Evolutionary conservation across 1,284 basidiomycete genomes (phyloP).

Genomic region (Schizophyllum commune): DNA sequence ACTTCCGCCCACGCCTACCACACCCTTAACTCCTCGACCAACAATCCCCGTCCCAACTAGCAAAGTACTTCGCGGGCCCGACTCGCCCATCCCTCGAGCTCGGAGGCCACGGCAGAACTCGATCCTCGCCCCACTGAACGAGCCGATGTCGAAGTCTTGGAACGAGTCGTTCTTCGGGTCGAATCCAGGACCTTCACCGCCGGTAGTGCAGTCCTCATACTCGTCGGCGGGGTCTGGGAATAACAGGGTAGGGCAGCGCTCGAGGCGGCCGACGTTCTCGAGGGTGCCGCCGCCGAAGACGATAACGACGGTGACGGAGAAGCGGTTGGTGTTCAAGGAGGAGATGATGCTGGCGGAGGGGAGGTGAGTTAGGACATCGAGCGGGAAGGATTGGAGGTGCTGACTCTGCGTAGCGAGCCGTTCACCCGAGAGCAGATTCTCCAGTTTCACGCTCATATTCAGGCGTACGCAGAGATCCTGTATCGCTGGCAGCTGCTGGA

Average conservation of each 20-base stretch:
- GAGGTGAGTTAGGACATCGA: neutral
- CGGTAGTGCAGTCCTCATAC: neutral
- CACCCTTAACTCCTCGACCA: constrained; percentile 3
- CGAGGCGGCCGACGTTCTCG: neutral
- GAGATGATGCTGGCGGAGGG: neutral
- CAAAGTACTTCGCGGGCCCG: constrained; percentile 15
- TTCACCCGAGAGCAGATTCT: constrained; percentile 30
- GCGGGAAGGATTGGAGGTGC: neutral
- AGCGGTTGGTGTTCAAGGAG: neutral
- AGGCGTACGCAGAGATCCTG: constrained; percentile 68
- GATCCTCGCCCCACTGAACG: neutral
- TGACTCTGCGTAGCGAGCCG: constrained; percentile 6
- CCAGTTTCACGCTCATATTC: constrained; percentile 55
- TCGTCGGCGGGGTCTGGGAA: neutral
- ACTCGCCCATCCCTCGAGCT: constrained; percentile 16
- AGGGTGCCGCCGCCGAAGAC: constrained; percentile 9
- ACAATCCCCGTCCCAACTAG: constrained; percentile 13
- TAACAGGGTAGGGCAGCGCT: neutral
- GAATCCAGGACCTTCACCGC: neutral
- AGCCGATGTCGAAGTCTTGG: constrained; percentile 43
- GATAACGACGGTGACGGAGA: constrained; percentile 14
- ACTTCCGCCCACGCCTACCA: constrained; percentile 6
- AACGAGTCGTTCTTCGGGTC: constrained; percentile 26
- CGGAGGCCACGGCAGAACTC: constrained; percentile 14
- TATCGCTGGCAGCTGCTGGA: constrained; percentile 62